Evolutionary conservation across 495 filamentous ascomycete species (phyloP).

Genomic region (Lindgomyces ingoldianus): DNA sequence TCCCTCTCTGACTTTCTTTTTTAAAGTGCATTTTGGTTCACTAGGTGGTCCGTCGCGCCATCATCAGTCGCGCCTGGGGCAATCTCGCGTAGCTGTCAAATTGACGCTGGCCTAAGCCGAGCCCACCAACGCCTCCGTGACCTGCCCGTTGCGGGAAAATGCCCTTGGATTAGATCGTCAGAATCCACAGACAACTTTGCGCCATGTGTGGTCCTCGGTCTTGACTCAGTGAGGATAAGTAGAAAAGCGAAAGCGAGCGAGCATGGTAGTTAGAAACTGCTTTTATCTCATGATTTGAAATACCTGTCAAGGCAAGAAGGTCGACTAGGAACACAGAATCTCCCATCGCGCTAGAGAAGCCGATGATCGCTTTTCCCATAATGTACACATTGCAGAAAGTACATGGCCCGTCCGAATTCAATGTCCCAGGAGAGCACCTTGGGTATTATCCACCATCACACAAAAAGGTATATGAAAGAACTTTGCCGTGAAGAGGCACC

Average conservation of each 20-base stretch:
- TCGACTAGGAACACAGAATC: slow-evolving; percentile 22
- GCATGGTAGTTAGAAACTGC: slow-evolving; percentile 21
- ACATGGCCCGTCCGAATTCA: slow-evolving; percentile 26
- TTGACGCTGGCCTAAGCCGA: neutral
- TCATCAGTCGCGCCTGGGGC: neutral
- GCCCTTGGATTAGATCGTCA: neutral
- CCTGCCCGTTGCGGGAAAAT: neutral
- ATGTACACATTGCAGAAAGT: slow-evolving; percentile 37
- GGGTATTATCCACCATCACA: slow-evolving; percentile 35
- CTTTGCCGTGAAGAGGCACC: slow-evolving; percentile 36
- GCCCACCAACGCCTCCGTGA: neutral
- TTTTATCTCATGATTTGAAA: slow-evolving; percentile 28
- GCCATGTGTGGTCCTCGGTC: no score
- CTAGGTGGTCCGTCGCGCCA: neutral
- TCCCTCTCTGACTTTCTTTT: neutral
- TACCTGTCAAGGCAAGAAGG: slow-evolving; percentile 19
- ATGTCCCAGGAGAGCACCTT: slow-evolving; percentile 27
- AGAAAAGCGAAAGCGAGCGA: neutral
- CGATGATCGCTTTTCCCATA: slow-evolving; percentile 30
- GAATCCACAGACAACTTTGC: no score
- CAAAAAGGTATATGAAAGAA: slow-evolving; percentile 34
- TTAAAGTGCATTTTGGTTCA: neutral
- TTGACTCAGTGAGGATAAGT: no score
- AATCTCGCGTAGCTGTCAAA: slow-evolving; percentile 28
- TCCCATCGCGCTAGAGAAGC: slow-evolving; percentile 22